Conservation (phyloP, 495 filamentous ascomycete species). For the Penicillium chermesinum region DNA sequence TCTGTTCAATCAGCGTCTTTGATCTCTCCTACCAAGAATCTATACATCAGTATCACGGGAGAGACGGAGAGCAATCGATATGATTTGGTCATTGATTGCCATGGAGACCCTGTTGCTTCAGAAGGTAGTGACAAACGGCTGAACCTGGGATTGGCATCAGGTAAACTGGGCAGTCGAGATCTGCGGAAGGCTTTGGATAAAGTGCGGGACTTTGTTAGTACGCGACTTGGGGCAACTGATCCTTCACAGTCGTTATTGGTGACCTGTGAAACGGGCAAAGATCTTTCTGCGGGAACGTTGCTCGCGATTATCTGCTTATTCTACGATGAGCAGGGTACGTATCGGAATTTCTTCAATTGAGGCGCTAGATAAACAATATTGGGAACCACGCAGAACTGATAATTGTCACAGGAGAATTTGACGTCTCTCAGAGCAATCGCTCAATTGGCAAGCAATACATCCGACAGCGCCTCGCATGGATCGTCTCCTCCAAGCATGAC, state of each 20-base stretch:
- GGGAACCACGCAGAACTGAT: conserved; percentile 18
- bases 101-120: conserved; percentile 29
- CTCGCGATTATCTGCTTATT: conserved; percentile 60
- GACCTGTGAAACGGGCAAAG: conserved; percentile 58
- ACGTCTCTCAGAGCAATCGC: conserved; percentile 20
- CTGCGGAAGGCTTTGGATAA: conserved; percentile 59
- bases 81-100: conserved; percentile 45
- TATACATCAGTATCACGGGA: conserved; percentile 33
- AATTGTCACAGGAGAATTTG: conserved; percentile 27
- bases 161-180: conserved; percentile 70
- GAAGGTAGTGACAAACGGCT: conserved; percentile 38
- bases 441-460: conserved; percentile 69
- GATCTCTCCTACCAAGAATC: conserved; percentile 34
- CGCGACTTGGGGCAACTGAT: conserved; percentile 24
- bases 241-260: conserved; percentile 44
- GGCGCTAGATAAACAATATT: conserved; percentile 20
- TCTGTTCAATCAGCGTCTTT: conserved; percentile 19
- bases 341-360: conserved; percentile 9
- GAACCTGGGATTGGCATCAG: conserved; percentile 58
- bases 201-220: conserved; percentile 44
- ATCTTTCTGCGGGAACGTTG: conserved; percentile 59
- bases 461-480: conserved; percentile 67
- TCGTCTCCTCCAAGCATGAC: conserved; percentile 66
- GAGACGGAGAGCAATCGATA: conserved; percentile 18
- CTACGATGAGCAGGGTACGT: conserved; percentile 51